Evolutionary conservation across 2,329 filamentous ascomycete species (phyloP).

Genomic region (Diaporthe australafricana): DNA sequence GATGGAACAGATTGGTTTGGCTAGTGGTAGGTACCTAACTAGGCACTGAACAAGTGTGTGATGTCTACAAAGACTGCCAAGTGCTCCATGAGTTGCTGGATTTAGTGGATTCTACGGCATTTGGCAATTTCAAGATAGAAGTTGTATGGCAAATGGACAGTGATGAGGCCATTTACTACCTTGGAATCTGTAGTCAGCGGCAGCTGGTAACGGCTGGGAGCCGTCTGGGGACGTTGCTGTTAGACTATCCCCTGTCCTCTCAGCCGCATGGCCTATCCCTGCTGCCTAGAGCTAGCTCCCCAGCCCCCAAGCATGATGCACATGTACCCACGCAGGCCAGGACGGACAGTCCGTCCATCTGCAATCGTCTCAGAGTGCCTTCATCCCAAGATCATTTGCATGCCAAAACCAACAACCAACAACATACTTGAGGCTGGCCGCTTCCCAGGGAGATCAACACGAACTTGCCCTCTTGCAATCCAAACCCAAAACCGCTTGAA

Average conservation of each 20-base stretch:
- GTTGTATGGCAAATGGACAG: not conserved
- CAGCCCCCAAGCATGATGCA: not conserved
- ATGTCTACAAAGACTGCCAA: not conserved
- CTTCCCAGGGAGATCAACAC: not conserved
- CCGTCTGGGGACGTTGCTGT: not conserved
- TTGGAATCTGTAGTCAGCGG: not conserved
- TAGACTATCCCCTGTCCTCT: conserved; percentile 5
- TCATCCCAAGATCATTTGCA: not conserved
- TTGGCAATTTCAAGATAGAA: not conserved
- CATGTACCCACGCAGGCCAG: not conserved
- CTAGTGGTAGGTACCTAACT: no score
- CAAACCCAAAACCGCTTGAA: not conserved
- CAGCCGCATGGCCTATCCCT: conserved; percentile 9
- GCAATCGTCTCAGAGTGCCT: not conserved
- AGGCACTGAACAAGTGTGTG: no score
- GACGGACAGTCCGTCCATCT: not conserved
- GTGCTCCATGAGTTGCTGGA: no score
- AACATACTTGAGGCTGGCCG: not conserved
- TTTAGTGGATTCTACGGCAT: no score
- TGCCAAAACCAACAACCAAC: not conserved
- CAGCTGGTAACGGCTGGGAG: not conserved
- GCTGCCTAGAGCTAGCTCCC: not conserved
- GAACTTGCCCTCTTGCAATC: not conserved
- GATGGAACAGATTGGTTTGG: not conserved
- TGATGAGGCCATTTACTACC: not conserved